Evolutionary conservation across 2,329 filamentous ascomycete species (phyloP).

Genomic region (Fusarium clavum): DNA sequence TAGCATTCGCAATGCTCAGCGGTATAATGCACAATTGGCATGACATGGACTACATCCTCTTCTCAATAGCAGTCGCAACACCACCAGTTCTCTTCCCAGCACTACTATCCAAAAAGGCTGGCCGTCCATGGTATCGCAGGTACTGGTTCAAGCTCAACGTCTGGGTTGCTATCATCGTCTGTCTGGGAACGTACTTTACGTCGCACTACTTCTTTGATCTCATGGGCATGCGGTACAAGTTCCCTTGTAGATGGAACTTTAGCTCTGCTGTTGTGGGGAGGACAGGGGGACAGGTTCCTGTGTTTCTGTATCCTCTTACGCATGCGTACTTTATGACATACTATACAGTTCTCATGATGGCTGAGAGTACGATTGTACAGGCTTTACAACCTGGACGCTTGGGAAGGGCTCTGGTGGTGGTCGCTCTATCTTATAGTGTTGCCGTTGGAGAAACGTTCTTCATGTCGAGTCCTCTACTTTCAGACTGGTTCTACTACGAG

Average conservation of each 20-base stretch:
- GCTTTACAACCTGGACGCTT: background rate
- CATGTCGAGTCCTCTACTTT: conserved; percentile 6
- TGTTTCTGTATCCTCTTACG: conserved; percentile 16
- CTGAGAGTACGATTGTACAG: background rate
- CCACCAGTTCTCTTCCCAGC: conserved; percentile 7
- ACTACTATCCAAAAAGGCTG: background rate
- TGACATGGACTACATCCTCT: conserved; percentile 7
- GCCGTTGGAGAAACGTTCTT: conserved; percentile 10
- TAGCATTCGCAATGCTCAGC: conserved; percentile 11
- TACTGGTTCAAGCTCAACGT: conserved; percentile 21
- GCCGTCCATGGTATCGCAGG: conserved; percentile 7
- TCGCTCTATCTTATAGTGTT: background rate
- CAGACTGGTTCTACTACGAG: conserved; percentile 3
- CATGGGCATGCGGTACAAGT: conserved; percentile 13
- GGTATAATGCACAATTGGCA: background rate
- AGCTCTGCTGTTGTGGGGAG: conserved; percentile 5
- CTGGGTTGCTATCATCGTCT: background rate
- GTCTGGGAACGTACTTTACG: conserved; percentile 1
- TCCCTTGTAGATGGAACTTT: conserved; percentile 7
- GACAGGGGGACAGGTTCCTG: background rate
- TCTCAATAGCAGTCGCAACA: conserved; percentile 2
- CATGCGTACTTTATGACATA: conserved; percentile 20
- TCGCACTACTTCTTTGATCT: conserved; percentile 23
- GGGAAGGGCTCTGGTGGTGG: background rate
- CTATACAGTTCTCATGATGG: background rate